Conservation (phyloP, 805 yeast species). For the Sugiyamaella marilandica region DNA sequence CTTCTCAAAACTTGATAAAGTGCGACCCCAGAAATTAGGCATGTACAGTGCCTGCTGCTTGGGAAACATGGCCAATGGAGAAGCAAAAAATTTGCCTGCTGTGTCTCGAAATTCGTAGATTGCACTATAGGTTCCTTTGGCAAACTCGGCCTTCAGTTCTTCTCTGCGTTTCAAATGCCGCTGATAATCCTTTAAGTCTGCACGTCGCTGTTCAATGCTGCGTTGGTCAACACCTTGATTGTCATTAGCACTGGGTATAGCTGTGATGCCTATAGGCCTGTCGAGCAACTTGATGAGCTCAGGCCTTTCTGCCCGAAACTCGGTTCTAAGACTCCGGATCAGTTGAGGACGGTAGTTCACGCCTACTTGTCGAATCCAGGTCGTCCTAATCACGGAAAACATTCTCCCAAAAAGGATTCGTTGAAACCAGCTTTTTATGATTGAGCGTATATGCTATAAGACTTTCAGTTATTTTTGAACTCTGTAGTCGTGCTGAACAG, state of each 20-base stretch:
- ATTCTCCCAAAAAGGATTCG: neutral
- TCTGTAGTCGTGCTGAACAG: no score
- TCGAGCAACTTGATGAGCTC: slow-evolving; percentile 27
- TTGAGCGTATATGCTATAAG: neutral
- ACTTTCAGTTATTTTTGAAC: neutral
- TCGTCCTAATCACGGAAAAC: neutral
- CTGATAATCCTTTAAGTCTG: slow-evolving; percentile 46
- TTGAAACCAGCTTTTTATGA: neutral
- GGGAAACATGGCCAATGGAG: slow-evolving; percentile 78
- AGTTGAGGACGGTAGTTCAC: neutral
- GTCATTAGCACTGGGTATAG: slow-evolving; percentile 38
- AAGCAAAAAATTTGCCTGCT: slow-evolving; percentile 75
- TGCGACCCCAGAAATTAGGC: slow-evolving; percentile 67
- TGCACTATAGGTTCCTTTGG: slow-evolving; percentile 64
- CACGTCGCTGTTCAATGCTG: slow-evolving; percentile 36
- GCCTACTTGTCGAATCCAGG: neutral
- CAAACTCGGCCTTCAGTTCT: slow-evolving; percentile 56
- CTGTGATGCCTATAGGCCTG: slow-evolving; percentile 45
- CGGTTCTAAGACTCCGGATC: neutral
- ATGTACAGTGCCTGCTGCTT: slow-evolving; percentile 69
- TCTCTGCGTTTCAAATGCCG: slow-evolving; percentile 45
- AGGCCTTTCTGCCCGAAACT: slow-evolving; percentile 9
- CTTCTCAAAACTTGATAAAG: slow-evolving; percentile 36
- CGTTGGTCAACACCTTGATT: slow-evolving; percentile 40
- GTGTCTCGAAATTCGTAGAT: slow-evolving; percentile 63